Evolutionary conservation across 495 filamentous ascomycete genomes (phyloP), one percentile per base, ranked within the genome.

Genomic region (Talaromyces stipitatus): DNA sequence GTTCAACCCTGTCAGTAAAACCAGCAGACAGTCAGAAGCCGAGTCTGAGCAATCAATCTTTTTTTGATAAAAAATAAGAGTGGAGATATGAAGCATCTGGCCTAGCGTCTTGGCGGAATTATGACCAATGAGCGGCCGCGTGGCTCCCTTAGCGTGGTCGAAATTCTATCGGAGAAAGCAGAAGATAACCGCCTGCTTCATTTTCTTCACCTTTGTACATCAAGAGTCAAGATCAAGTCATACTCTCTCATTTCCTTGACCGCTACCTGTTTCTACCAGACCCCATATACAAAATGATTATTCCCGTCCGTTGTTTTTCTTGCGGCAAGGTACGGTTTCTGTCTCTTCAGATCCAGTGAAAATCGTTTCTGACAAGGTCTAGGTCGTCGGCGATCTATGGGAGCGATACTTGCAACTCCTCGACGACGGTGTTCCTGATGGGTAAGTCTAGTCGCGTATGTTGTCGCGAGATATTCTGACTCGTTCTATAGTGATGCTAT

Each of bases 301-400:
- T 98, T 64, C 94, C 94, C 1, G 87, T 98, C 60, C 89, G 94
- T 59, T 98, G 94, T 76, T 98, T 98, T 77, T 97, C 94, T 52
- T 98, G 94, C 69, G 94, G 94, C 66, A 98, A 97, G 87, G 94
- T 96, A 70, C 24, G 70, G 50, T n/a, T 48, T 6, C 4, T 2
- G 2, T 4, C 6, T 9, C 24, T 4, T 27, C 20, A 48, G 0
- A 14, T 7, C 20, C 12, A 12, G 43, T 14, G 14, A 48, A n/a
- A 27, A 48, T 12, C n/a, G n/a, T n/a, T n/a, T n/a, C 45, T 48
- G 24, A 48, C 24, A 48, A 32, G 24, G 11, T 29, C 10, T 64
- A 98, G 94, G 94, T 98, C 59, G 88, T 92, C 33, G 94, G 88
- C 43, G 94, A 98, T 69, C 85, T 98, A 32, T 98, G 95, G 92